Evolutionary conservation across 164 flowering plant species (phyloP).

Genomic region (Aristolochia contorta): DNA sequence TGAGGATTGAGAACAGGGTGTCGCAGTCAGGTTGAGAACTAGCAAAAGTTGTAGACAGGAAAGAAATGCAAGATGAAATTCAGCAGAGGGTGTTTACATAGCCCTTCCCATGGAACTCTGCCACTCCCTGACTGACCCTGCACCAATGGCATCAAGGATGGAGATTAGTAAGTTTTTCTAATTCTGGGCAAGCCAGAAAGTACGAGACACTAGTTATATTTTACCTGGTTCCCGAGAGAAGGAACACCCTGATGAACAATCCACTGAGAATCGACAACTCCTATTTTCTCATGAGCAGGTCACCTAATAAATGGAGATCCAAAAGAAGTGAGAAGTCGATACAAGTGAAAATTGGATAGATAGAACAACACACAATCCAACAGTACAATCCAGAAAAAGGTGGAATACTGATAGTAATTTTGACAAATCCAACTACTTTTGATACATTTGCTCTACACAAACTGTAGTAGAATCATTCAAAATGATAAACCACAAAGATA

Average conservation of each 20-base stretch:
- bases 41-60: neutral
- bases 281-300: slow-evolving; percentile 95
- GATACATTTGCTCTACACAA: no score
- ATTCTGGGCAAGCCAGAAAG: neutral
- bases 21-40: neutral
- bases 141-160: neutral
- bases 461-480: no score
- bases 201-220: neutral
- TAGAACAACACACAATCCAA: neutral
- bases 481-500: slow-evolving; percentile 12
- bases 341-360: no score
- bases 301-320: slow-evolving; percentile 7
- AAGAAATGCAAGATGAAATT: neutral
- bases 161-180: neutral
- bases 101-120: slow-evolving; percentile 76
- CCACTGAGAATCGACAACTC: slow-evolving; percentile 97
- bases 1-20: neutral
- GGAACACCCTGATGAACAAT: slow-evolving; percentile 82
- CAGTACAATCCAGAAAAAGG: no score
- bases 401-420: neutral
- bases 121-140: slow-evolving; percentile 63
- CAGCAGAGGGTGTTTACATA: slow-evolving; percentile 12
- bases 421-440: neutral
- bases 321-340: no score
- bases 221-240: slow-evolving; percentile 86